Conservation (phyloP, 768 basidiomycete genomes). For the Tulasnella sp. region DNA sequence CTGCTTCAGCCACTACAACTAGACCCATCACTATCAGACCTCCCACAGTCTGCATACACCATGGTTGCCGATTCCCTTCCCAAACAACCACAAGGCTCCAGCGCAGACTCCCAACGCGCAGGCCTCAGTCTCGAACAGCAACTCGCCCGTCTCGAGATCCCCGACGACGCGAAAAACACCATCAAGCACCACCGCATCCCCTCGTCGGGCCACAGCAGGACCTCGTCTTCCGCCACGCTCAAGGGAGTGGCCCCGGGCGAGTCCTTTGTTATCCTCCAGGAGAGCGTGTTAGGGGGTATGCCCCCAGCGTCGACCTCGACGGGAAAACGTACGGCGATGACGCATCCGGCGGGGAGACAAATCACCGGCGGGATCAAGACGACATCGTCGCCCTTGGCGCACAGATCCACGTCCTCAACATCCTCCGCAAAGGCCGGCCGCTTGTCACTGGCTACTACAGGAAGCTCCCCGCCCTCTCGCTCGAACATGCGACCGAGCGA, state of each 20-base stretch:
- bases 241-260: conserved; percentile 51
- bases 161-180: conserved; percentile 44
- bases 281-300: conserved; percentile 62
- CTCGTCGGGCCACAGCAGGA: conserved; percentile 26
- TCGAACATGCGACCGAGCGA: not conserved
- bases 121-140: conserved; percentile 32
- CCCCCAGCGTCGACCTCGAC: conserved; percentile 28
- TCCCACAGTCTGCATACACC: conserved; percentile 72
- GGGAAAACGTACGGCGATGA: not conserved
- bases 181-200: conserved; percentile 26
- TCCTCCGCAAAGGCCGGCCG: conserved; percentile 28
- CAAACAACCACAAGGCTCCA: conserved; percentile 32
- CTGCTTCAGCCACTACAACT: conserved; percentile 60
- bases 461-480: conserved; percentile 3
- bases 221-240: conserved; percentile 52
- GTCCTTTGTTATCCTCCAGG: conserved; percentile 84
- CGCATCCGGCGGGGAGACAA: not conserved
- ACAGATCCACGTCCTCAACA: conserved; percentile 35
- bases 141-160: conserved; percentile 36
- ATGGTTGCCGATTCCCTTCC: conserved; percentile 64
- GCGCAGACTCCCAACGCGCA: conserved; percentile 28
- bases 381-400: conserved; percentile 33
- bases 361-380: conserved; percentile 17
- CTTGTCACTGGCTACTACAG: conserved; percentile 22
- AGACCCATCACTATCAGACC: conserved; percentile 85